Evolutionary conservation across 2,329 filamentous ascomycete species (phyloP).

Genomic region (Arthroderma sp.): DNA sequence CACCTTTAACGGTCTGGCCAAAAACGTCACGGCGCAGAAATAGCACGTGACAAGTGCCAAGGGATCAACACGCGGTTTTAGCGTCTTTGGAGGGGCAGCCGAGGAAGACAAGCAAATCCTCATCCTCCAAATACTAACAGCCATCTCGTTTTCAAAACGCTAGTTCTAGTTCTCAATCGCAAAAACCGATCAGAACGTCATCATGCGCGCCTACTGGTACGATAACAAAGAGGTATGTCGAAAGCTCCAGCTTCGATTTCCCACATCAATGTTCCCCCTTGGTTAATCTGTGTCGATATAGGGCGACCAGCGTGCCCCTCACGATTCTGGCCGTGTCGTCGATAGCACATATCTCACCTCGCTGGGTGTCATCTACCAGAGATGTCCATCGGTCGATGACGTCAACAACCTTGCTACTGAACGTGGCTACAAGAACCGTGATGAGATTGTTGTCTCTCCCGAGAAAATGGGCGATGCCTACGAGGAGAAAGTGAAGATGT

Average conservation of each 20-base stretch:
- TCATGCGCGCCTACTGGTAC: constrained; percentile 59
- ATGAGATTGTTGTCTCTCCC: constrained; percentile 82
- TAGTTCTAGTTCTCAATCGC: no score
- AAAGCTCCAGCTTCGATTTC: neutral
- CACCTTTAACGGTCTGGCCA: no score
- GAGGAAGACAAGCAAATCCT: no score
- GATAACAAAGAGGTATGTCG: constrained; percentile 47
- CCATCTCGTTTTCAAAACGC: no score
- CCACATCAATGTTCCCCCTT: neutral
- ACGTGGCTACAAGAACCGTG: constrained; percentile 84
- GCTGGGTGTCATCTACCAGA: constrained; percentile 70
- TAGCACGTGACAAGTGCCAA: no score
- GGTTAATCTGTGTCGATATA: constrained; percentile 24
- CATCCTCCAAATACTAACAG: no score
- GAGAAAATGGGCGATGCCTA: constrained; percentile 73
- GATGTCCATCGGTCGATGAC: constrained; percentile 47
- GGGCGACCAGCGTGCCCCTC: constrained; percentile 86
- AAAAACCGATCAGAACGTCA: neutral
- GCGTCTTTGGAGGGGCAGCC: no score
- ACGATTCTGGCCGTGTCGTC: constrained; percentile 68
- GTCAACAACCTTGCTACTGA: constrained; percentile 63
- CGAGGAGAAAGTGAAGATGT: constrained; percentile 83
- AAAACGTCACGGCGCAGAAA: no score
- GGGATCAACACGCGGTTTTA: no score
- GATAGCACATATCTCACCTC: constrained; percentile 50